Conservation (phyloP, 768 basidiomycete species). For the Leccinum rimulosum region DNA sequence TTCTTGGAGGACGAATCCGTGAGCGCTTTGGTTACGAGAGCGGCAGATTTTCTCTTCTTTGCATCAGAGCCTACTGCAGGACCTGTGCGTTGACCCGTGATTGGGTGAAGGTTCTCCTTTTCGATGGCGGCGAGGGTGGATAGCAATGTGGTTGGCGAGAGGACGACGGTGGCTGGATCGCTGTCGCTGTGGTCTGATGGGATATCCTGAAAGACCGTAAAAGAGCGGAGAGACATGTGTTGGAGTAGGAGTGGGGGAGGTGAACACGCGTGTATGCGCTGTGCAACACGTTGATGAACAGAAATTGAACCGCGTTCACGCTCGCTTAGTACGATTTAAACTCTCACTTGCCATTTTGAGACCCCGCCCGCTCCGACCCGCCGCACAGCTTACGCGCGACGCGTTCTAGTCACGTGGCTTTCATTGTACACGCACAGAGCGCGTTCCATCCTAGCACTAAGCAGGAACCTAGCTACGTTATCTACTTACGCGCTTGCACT, state of each 20-base stretch:
- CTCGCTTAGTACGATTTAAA: conserved; percentile 33
- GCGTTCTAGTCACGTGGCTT: conserved; percentile 29
- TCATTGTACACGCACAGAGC: not conserved
- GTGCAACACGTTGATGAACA: conserved; percentile 34
- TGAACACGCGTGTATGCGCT: conserved; percentile 24
- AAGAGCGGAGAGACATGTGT: conserved; percentile 56
- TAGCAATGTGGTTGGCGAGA: conserved; percentile 29
- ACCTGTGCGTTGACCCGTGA: conserved; percentile 63
- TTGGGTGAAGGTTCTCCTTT: conserved; percentile 79
- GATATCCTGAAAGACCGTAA: conserved; percentile 64
- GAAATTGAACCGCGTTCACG: conserved; percentile 18
- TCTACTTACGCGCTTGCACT: not conserved
- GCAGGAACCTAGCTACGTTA: not conserved
- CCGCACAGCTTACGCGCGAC: conserved; percentile 21
- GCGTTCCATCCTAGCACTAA: conserved; percentile 1
- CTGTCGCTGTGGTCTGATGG: conserved; percentile 34
- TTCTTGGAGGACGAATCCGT: conserved; percentile 38
- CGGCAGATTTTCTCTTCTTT: conserved; percentile 67
- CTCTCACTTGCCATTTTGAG: conserved; percentile 26
- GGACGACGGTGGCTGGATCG: conserved; percentile 23
- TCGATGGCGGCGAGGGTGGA: conserved; percentile 45
- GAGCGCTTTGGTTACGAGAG: conserved; percentile 53
- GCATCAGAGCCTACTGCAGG: conserved; percentile 33
- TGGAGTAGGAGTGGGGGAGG: conserved; percentile 8
- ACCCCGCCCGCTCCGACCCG: conserved; percentile 34